Evolutionary conservation across 2,329 filamentous ascomycete genomes (phyloP).

Genomic region (Neoascochyta sp.): DNA sequence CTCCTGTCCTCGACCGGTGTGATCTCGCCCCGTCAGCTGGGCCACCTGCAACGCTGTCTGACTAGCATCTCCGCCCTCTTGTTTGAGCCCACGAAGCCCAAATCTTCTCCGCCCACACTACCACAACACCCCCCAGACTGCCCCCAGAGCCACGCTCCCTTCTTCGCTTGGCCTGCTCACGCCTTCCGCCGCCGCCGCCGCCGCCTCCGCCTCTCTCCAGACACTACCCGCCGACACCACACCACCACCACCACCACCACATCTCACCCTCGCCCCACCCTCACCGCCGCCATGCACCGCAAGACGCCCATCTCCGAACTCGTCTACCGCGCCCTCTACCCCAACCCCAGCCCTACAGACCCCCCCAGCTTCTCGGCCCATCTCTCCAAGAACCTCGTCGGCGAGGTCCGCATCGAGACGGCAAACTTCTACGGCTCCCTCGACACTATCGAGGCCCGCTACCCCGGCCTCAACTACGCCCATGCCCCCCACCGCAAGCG

Average conservation of each 20-base stretch:
- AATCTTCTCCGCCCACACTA: too few relatives aligned
- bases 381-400: slow-evolving; percentile 66
- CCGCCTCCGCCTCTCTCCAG: not conserved
- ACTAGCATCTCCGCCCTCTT: too few relatives aligned
- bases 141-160: too few relatives aligned
- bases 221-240: not conserved
- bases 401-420: slow-evolving; percentile 75
- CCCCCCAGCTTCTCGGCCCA: slow-evolving; percentile 68
- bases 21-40: too few relatives aligned
- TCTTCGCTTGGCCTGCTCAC: too few relatives aligned
- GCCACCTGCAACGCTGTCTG: too few relatives aligned
- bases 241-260: not conserved
- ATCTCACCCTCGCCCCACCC: slow-evolving; percentile 2
- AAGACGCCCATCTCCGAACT: slow-evolving; percentile 65
- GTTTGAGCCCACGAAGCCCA: too few relatives aligned
- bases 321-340: slow-evolving; percentile 71
- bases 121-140: too few relatives aligned
- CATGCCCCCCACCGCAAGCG: slow-evolving; percentile 70
- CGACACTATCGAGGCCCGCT: slow-evolving; percentile 75
- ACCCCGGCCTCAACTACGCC: slow-evolving; percentile 76
- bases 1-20: too few relatives aligned
- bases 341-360: slow-evolving; percentile 63
- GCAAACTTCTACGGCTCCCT: slow-evolving; percentile 75
- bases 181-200: too few relatives aligned
- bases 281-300: slow-evolving; percentile 60